Evolutionary conservation across 352 stramenopile species (phyloP).

Genomic region (Pythium plurisporium): DNA sequence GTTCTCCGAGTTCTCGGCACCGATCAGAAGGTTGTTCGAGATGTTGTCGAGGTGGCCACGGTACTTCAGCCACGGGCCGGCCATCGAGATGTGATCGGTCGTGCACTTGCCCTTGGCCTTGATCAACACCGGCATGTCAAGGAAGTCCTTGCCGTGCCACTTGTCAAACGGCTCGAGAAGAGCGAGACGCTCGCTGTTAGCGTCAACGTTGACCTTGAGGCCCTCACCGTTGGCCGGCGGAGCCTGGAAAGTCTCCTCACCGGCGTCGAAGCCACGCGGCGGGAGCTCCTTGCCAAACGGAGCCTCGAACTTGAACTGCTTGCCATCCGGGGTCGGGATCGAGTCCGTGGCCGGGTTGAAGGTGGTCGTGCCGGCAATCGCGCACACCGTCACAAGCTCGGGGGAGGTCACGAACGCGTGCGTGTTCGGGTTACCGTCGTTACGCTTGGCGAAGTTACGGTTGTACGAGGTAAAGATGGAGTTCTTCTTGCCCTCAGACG

Average conservation of each 20-base stretch:
- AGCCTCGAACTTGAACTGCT: conserved; percentile 88
- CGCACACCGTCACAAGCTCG: conserved; percentile 88
- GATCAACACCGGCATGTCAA: conserved; percentile 88
- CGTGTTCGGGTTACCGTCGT: conserved; percentile 91
- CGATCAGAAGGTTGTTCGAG: conserved; percentile 93
- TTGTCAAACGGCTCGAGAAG: conserved; percentile 85
- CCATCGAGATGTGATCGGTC: conserved; percentile 94
- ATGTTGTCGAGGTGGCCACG: conserved; percentile 94
- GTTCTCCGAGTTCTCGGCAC: conserved; percentile 91
- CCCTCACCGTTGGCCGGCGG: conserved; percentile 53
- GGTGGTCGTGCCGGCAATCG: conserved; percentile 85
- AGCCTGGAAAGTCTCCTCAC: conserved; percentile 92
- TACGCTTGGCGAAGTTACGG: conserved; percentile 94
- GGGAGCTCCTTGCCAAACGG: conserved; percentile 91
- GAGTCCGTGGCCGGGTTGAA: conserved; percentile 91
- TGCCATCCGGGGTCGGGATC: conserved; percentile 81
- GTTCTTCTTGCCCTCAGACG: conserved; percentile 88
- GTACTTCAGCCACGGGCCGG: conserved; percentile 93
- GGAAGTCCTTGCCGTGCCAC: conserved; percentile 89
- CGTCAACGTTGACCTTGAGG: conserved; percentile 78
- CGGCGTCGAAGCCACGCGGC: conserved; percentile 84
- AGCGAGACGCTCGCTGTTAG: conserved; percentile 82
- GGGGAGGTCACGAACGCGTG: conserved; percentile 92
- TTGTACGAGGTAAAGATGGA: conserved; percentile 95
- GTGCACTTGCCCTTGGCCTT: conserved; percentile 96